phyloP scores from a whole-genome alignment of 2,329 filamentous ascomycete species.

The Hypoxylon sp. region DNA sequence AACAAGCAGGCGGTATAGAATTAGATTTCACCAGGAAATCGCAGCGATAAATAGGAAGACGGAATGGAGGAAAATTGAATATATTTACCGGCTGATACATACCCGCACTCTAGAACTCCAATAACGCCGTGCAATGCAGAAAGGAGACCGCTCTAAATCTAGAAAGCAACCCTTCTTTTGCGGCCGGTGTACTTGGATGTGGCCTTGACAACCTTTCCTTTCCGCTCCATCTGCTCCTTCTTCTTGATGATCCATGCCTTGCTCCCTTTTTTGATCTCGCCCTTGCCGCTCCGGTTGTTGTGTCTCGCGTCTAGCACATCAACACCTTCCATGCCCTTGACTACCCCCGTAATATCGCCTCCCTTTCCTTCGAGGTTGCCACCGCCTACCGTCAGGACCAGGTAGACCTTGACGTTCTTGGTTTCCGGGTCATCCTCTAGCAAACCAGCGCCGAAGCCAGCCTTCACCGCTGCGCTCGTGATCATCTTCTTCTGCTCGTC shows the following conservation, averaged over 20 bases:
- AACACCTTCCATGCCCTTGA: slow-evolving; percentile 89
- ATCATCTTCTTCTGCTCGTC: slow-evolving; percentile 94
- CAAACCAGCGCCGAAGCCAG: slow-evolving; percentile 94
- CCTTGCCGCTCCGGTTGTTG: slow-evolving; percentile 64
- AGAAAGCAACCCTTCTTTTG: slow-evolving; percentile 86
- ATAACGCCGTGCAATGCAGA: slow-evolving; percentile 52
- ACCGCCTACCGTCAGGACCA: slow-evolving; percentile 90
- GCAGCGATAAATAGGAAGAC: not conserved
- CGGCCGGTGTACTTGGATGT: slow-evolving; percentile 95
- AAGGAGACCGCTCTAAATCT: slow-evolving; percentile 43
- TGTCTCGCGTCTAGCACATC: slow-evolving; percentile 81
- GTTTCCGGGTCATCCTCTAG: slow-evolving; percentile 96
- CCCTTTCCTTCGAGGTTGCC: slow-evolving; percentile 64
- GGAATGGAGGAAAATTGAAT: not conserved
- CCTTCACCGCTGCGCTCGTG: slow-evolving; percentile 87
- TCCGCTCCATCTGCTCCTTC: slow-evolving; percentile 93
- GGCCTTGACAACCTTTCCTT: slow-evolving; percentile 94
- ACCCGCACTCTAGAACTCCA: slow-evolving; percentile 34
- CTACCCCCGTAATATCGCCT: slow-evolving; percentile 91
- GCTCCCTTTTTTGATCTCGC: slow-evolving; percentile 81
- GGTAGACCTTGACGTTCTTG: slow-evolving; percentile 96
- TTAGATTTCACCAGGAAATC: not conserved
- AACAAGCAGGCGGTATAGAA: not conserved
- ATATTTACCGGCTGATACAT: not conserved
- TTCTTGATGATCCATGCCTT: slow-evolving; percentile 88